Conservation (phyloP, 2,329 filamentous ascomycete genomes). For the Lasiodiplodia sp. region DNA sequence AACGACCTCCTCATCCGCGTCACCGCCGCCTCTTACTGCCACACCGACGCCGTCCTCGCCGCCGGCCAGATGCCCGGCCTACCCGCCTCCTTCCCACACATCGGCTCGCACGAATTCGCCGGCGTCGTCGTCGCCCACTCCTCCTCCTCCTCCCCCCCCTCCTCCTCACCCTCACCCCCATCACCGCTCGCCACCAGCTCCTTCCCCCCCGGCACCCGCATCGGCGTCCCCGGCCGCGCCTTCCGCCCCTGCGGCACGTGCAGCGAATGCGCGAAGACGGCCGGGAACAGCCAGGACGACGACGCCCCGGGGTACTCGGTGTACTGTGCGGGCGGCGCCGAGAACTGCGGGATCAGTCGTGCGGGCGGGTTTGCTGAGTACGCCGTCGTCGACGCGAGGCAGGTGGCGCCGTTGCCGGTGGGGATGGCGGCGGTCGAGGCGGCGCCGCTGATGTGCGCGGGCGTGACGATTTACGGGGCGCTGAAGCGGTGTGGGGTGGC, state of each 20-base stretch:
- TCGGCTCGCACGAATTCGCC: slow-evolving; percentile 57
- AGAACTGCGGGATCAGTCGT: slow-evolving; percentile 43
- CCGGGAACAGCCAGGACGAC: slow-evolving; percentile 38
- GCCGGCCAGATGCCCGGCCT: slow-evolving; percentile 44
- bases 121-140: slow-evolving; percentile 50
- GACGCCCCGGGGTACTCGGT: slow-evolving; percentile 52
- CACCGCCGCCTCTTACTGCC: slow-evolving; percentile 57
- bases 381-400: slow-evolving; percentile 52
- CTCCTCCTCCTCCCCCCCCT: slow-evolving; percentile 20
- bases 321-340: slow-evolving; percentile 49
- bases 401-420: slow-evolving; percentile 45
- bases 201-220: slow-evolving; percentile 42
- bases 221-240: slow-evolving; percentile 50
- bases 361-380: slow-evolving; percentile 54
- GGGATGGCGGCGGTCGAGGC: slow-evolving; percentile 47
- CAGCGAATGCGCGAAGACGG: slow-evolving; percentile 48
- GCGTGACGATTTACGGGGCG: slow-evolving; percentile 50
- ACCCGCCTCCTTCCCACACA: slow-evolving; percentile 52
- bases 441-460: slow-evolving; percentile 50
- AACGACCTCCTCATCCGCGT: slow-evolving; percentile 56
- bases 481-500: slow-evolving; percentile 46
- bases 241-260: slow-evolving; percentile 53
- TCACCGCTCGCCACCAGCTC: slow-evolving; percentile 35
- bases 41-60: slow-evolving; percentile 52
- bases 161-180: no score